Conservation (phyloP, 164 flowering plant genomes). For the Berberis thunbergii region DNA sequence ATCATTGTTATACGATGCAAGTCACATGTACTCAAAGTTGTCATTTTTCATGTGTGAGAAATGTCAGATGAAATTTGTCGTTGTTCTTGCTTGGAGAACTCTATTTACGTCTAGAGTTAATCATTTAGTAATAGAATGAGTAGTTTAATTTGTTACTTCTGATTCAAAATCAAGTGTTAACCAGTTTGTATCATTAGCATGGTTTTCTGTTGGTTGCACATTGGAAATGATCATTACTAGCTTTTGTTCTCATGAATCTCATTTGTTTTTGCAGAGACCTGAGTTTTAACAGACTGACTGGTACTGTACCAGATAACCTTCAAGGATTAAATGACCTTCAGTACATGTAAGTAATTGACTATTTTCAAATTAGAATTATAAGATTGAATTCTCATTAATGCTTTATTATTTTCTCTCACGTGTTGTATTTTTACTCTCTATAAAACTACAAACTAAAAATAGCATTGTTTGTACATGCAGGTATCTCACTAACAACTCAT, state of each 20-base stretch:
- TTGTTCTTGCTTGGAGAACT: no score
- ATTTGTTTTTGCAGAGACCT: slow-evolving; percentile 38
- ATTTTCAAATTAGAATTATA: not conserved
- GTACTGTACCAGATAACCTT: slow-evolving; percentile 35
- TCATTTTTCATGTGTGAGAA: no score
- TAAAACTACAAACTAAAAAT: not conserved
- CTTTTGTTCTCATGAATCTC: not conserved
- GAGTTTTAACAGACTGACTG: slow-evolving; percentile 51
- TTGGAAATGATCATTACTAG: no score
- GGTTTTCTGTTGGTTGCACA: no score
- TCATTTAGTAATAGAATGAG: no score
- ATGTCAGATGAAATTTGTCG: no score
- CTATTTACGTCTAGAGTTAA: no score
- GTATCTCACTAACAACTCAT: slow-evolving; percentile 55
- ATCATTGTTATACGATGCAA: no score
- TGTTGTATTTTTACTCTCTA: not conserved
- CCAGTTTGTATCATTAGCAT: no score
- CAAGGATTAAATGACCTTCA: slow-evolving; percentile 7
- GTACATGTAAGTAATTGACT: slow-evolving; percentile 15
- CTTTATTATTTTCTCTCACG: not conserved
- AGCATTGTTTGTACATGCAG: slow-evolving; percentile 24
- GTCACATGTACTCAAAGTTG: no score
- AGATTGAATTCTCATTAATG: not conserved
- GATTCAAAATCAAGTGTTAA: no score
- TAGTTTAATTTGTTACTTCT: no score